phyloP scores from a whole-genome alignment of 1,284 basidiomycete genomes.

The Gymnopus androsaceus region DNA sequence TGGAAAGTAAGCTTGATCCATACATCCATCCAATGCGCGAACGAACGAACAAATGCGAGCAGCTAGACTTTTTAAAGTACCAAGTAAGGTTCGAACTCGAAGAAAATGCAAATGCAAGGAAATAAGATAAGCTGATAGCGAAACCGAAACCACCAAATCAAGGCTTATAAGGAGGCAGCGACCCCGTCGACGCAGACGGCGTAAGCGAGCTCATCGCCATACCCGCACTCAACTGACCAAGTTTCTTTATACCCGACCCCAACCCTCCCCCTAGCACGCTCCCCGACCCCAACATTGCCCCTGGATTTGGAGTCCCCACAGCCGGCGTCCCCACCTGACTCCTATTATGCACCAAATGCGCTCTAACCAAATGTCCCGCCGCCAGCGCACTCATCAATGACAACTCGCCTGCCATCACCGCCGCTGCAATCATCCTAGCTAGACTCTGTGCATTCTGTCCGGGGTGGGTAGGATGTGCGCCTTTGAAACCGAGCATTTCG shows the following conservation, averaged over 20 bases:
- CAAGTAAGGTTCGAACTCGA: no score
- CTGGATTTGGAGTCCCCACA: constrained; percentile 60
- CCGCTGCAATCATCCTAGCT: constrained; percentile 83
- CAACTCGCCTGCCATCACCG: constrained; percentile 95
- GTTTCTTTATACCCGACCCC: neutral
- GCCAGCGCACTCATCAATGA: constrained; percentile 88
- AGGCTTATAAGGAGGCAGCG: no score
- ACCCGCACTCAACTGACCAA: no score
- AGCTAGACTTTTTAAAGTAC: no score
- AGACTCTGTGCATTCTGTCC: constrained; percentile 87
- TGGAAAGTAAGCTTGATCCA: no score
- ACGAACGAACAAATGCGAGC: no score
- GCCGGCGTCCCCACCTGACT: constrained; percentile 50
- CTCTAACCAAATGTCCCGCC: constrained; percentile 88
- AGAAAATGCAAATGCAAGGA: no score
- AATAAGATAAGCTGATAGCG: no score
- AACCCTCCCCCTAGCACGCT: constrained; percentile 3
- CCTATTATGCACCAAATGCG: constrained; percentile 86
- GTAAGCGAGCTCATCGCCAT: constrained; percentile 10
- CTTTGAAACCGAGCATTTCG: constrained; percentile 88
- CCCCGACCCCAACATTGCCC: constrained; percentile 22
- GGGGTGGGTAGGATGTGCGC: constrained; percentile 81
- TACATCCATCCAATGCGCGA: no score
- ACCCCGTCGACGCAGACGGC: no score
- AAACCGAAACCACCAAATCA: no score